A percentile compares a stretch with the other conserved stretches of the same genome.
phyloP scores from a whole-genome alignment of 495 filamentous ascomycete genomes.

The Penicillium bialowiezense region DNA sequence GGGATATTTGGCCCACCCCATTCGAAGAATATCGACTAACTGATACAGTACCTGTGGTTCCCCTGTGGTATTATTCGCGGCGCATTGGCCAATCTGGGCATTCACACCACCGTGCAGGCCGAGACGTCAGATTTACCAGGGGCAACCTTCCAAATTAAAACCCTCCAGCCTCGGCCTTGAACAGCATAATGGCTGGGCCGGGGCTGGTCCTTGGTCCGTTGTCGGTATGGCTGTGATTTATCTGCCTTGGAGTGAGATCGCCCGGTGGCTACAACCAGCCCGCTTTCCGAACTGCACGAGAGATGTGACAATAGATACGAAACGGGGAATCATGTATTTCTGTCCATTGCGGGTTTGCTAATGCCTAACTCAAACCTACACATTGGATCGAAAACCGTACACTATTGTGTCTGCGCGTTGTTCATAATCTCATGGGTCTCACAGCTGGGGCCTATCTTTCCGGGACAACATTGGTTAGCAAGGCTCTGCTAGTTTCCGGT shows the following conservation, averaged over 20 bases:
- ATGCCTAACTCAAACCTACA: conserved; percentile 4
- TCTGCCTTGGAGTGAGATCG: background rate
- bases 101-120: conserved; percentile 85
- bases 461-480: conserved; percentile 39
- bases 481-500: conserved; percentile 22
- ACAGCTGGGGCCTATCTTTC: conserved; percentile 48
- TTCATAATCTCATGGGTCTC: conserved; percentile 32
- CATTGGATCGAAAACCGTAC: conserved; percentile 1
- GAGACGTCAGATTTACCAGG: conserved; percentile 81
- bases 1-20: conserved; percentile 17
- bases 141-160: conserved; percentile 97
- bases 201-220: background rate
- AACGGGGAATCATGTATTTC: conserved; percentile 14
- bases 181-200: conserved; percentile 1
- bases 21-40: background rate
- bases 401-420: conserved; percentile 18
- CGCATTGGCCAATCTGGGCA: conserved; percentile 83
- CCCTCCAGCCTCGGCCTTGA: conserved; percentile 57
- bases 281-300: background rate
- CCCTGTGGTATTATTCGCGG: conserved; percentile 90
- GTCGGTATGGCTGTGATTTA: background rate
- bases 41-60: conserved; percentile 80
- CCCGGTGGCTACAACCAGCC: background rate
- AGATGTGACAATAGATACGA: conserved; percentile 3
- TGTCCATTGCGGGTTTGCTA: conserved; percentile 17